Evolutionary conservation across 2,329 filamentous ascomycete species (phyloP), one percentile per base, ranked within the genome.

Genomic region (Nigrograna mackinnonii): DNA sequence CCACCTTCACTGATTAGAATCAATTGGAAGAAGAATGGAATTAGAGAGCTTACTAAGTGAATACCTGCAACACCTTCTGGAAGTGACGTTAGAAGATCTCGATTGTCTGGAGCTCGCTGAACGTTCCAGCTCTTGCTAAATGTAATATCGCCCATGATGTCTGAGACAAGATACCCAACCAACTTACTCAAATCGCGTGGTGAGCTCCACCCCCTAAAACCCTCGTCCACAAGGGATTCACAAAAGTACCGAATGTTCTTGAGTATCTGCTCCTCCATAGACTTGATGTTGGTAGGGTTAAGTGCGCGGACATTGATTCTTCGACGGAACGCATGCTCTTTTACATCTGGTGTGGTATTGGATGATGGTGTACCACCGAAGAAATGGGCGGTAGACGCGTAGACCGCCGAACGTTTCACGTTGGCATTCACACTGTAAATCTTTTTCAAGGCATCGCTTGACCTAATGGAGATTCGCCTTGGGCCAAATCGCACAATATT

Each of bases 121-220:
- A 47, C 16, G 13, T 47, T 28, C n/a, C 18, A 50, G 20, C 35
- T 47, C 22, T 44, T 47, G 35, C 38, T 42, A 41, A 69, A 64
- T 18, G 53, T 57, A 2, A 69, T 51, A 33, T 73, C 69, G 13
- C 68, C 69, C 63, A 76, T 74, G 22, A 75, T 63, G 19, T 50
- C 44, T 6, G 46, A 43, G 18, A 41, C 9, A 9, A 42, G 34
- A 18, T 41, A 41, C 11, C 35, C 39, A 13, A 46, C 22, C 6
- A 34, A 20, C 28, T 40, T 37, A 12, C 22, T 44, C 41, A 50
- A 39, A 22, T 50, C 22, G 5, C 22, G 35, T 12, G 44, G 30
- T 5, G 24, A 13, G 37, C 47, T 47, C 47, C 47, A 50, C 3
- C 38, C 37, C 6, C 9, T 17, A 11, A n/a, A 11, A 4, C 36